Evolutionary conservation across 169 alveolate species (phyloP).

Genomic region (Cryptosporidium viatorum): DNA sequence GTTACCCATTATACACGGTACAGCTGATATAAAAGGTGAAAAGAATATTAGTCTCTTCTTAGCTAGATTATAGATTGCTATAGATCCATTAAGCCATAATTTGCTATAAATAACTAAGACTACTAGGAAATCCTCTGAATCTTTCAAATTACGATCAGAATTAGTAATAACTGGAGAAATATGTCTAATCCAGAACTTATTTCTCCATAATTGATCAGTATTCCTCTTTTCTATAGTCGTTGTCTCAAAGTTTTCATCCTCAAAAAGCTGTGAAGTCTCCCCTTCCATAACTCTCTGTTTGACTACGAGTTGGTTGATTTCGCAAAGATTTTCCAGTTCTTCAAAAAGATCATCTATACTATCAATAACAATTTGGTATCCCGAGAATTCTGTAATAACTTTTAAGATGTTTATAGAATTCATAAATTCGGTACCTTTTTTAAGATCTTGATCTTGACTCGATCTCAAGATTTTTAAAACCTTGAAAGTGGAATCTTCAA

Average conservation of each 20-base stretch:
- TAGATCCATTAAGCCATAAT: slow-evolving; percentile 51
- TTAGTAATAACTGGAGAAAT: slow-evolving; percentile 17
- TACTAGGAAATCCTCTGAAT: background rate
- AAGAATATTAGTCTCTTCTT: slow-evolving; percentile 27
- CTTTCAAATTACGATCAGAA: background rate
- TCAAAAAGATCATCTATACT: slow-evolving; percentile 5
- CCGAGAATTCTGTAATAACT: background rate
- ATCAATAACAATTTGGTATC: background rate
- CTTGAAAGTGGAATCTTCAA: slow-evolving; percentile 54
- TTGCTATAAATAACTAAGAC: slow-evolving; percentile 51
- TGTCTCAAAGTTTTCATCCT: background rate
- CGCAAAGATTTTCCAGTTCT: slow-evolving; percentile 3
- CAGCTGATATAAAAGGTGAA: slow-evolving; percentile 61
- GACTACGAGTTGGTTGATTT: background rate
- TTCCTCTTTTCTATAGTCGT: background rate
- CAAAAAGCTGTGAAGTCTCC: slow-evolving; percentile 6
- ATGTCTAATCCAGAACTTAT: slow-evolving; percentile 55
- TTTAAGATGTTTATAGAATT: background rate
- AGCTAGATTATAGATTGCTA: slow-evolving; percentile 37
- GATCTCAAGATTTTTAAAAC: background rate
- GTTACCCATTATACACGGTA: slow-evolving; percentile 47
- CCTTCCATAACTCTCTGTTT: slow-evolving; percentile 47
- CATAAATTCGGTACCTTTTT: background rate
- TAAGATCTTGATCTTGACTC: background rate
- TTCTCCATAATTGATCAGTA: background rate